Conservation (phyloP, 257 asterid genomes). For the Nicotiana attenuata region DNA sequence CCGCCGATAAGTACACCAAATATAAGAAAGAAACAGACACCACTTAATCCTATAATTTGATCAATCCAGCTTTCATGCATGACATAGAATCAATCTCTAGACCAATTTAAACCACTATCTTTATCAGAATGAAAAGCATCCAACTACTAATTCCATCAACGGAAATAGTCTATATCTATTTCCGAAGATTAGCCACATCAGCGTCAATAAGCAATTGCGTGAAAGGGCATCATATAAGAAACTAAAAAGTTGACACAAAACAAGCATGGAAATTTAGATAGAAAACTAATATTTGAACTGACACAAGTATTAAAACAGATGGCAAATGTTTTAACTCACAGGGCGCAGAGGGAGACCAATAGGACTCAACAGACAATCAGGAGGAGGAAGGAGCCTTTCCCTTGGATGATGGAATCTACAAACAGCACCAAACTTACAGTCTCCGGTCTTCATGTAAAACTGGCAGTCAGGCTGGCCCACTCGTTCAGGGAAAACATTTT, state of each 20-base stretch:
- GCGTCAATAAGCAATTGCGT: too few relatives aligned
- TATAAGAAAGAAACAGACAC: too few relatives aligned
- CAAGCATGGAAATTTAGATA: neutral
- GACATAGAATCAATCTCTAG: too few relatives aligned
- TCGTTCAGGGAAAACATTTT: constrained; percentile 85
- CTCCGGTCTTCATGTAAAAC: constrained; percentile 95
- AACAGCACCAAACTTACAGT: constrained; percentile 89
- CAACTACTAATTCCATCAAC: too few relatives aligned
- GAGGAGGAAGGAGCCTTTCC: constrained; percentile 74
- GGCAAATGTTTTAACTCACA: constrained; percentile 42
- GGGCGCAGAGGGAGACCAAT: constrained; percentile 89
- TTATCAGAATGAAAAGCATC: too few relatives aligned
- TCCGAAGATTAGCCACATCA: too few relatives aligned
- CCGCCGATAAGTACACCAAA: too few relatives aligned
- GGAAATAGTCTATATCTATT: too few relatives aligned
- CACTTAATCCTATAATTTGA: too few relatives aligned
- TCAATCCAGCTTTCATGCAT: too few relatives aligned
- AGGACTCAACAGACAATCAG: constrained; percentile 84
- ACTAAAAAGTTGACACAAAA: neutral
- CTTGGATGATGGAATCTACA: constrained; percentile 97
- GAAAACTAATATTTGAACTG: neutral
- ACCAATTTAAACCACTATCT: too few relatives aligned
- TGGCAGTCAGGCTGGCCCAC: constrained; percentile 95
- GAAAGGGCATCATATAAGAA: too few relatives aligned
- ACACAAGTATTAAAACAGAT: neutral